Conservation (phyloP, 2,329 filamentous ascomycete species). For the Penicillium olsonii region DNA sequence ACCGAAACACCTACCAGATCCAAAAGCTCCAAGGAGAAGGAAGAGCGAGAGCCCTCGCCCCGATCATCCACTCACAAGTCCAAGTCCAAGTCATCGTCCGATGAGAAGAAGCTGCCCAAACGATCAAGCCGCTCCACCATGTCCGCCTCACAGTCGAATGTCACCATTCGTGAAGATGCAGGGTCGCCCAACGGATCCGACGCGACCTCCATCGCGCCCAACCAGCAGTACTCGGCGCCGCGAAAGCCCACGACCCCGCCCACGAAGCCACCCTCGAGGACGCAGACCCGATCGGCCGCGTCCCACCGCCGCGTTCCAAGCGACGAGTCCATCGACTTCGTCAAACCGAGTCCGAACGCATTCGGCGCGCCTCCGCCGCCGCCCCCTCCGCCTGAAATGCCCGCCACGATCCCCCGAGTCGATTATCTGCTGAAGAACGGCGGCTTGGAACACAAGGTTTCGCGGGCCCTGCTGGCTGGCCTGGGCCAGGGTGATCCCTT, state of each 20-base stretch:
- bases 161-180: constrained; percentile 37
- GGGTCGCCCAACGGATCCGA: constrained; percentile 46
- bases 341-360: constrained; percentile 30
- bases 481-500: constrained; percentile 56
- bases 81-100: constrained; percentile 33
- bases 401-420: constrained; percentile 74
- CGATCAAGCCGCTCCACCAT: constrained; percentile 33
- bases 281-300: constrained; percentile 34
- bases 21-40: constrained; percentile 34
- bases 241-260: constrained; percentile 33
- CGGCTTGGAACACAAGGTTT: constrained; percentile 70
- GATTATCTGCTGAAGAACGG: constrained; percentile 92
- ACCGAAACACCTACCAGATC: constrained; percentile 43
- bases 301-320: constrained; percentile 37
- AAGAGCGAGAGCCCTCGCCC: constrained; percentile 36
- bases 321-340: constrained; percentile 39
- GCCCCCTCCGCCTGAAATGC: constrained; percentile 68
- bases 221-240: constrained; percentile 37
- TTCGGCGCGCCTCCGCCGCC: constrained; percentile 64
- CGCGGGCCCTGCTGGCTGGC: constrained; percentile 67
- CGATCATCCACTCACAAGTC: constrained; percentile 38
- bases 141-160: constrained; percentile 39
- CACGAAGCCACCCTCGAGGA: constrained; percentile 38
- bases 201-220: constrained; percentile 48
- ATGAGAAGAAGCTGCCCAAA: constrained; percentile 36